Evolutionary conservation across 2,329 filamentous ascomycete species (phyloP), one percentile per base, ranked within the genome.

Genomic region (Botrytis sinoallii): DNA sequence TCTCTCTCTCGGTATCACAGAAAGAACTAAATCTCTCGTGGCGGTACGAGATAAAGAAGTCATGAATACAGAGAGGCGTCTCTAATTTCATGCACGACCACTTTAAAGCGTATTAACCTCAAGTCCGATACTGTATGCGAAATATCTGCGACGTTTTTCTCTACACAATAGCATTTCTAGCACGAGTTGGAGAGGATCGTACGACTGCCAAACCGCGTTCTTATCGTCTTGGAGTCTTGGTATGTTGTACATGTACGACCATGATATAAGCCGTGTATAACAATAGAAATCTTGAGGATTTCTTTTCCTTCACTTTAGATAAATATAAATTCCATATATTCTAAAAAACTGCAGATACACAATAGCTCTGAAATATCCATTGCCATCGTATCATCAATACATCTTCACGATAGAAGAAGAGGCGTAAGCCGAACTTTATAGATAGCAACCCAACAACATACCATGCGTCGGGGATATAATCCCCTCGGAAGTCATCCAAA

Each of bases 301-400:
- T 38, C 14, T 32, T 29, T 1, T 7, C 22, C 4, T 35, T 25
- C 35, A 63, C n/a, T 63, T n/a, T 9, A 9, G 40, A n/a, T 40
- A 4, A 7, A 10, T 3, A 10, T 48, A 7, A 0, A 6, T 9
- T 12, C 20, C 4, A 2, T 16, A 38, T 3, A 3, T 20, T 14
- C 32, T 29, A 3, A 5, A 14, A 22, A 22, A 3, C 4, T 22
- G 1, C 4, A 44, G 9, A 14, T 35, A 25, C 4, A 25, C 4
- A 38, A 38, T 60, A 3, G 16, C 6, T 10, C 61, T 32, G 9
- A 22, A 40, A 44, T 38, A n/a, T 18, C 20, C 65, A 38, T 67
- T 25, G 22, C 46, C 22, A 52, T 38, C 20, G n/a, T 55, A 29
- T 55, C 14, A 40, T 40, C 25, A 55, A 40, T 22, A 22, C 38